A percentile compares a stretch with the other conserved stretches of the same genome.
Conservation (phyloP, 2,329 filamentous ascomycete species). For the Hirsutella minnesotensis region DNA sequence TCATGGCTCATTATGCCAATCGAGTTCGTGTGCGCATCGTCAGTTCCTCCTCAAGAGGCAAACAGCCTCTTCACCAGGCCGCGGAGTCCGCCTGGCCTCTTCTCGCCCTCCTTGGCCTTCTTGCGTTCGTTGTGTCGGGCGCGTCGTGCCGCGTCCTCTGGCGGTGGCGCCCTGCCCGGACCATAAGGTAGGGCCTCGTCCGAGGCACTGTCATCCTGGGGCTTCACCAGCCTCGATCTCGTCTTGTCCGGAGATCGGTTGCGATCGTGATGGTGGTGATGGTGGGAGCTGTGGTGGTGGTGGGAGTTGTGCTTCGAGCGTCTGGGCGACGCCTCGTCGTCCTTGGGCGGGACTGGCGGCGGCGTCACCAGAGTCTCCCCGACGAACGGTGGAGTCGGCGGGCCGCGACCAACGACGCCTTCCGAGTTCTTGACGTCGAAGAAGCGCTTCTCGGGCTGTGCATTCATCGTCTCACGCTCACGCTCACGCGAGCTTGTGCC, state of each 20-base stretch:
- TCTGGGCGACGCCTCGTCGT: background rate
- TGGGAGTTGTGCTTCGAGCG: slow-evolving; percentile 15
- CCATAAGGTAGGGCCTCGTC: slow-evolving; percentile 15
- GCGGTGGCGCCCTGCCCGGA: slow-evolving; percentile 4
- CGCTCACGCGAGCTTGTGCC: slow-evolving; percentile 14
- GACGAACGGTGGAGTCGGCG: slow-evolving; percentile 10
- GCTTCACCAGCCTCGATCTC: slow-evolving; percentile 12
- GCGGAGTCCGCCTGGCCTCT: slow-evolving; percentile 20
- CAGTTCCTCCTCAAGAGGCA: slow-evolving; percentile 8
- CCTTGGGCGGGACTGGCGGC: background rate
- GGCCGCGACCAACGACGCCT: slow-evolving; percentile 16
- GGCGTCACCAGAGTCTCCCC: slow-evolving; percentile 1
- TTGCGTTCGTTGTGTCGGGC: slow-evolving; percentile 22
- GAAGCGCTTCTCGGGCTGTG: slow-evolving; percentile 24
- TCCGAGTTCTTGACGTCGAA: slow-evolving; percentile 28
- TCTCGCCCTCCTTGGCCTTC: slow-evolving; percentile 14
- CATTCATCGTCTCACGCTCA: slow-evolving; percentile 11
- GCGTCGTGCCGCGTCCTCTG: slow-evolving; percentile 21
- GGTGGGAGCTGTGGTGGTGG: slow-evolving; percentile 13
- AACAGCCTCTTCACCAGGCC: slow-evolving; percentile 26
- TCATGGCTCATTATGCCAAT: background rate
- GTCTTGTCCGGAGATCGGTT: slow-evolving; percentile 16
- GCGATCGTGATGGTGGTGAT: slow-evolving; percentile 12
- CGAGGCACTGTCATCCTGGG: slow-evolving; percentile 11
- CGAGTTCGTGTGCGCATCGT: background rate